These are phyloP conservation scores for Phylloporus sp. DNA, from an alignment of 768 basidiomycete species.

Conservation along the genomic window DNA sequence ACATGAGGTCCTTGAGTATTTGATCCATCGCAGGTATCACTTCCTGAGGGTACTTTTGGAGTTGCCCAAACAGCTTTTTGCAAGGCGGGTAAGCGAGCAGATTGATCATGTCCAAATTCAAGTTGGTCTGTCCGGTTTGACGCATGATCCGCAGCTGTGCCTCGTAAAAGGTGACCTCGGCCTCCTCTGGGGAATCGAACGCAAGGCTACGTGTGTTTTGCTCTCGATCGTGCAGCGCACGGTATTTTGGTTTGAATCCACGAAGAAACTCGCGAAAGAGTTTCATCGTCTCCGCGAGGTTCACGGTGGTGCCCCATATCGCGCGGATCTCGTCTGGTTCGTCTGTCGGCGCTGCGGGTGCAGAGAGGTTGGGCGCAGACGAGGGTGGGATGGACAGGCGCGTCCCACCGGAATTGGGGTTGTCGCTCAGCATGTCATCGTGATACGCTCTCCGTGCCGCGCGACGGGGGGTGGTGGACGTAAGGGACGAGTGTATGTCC, in stretches of 20 bases:
- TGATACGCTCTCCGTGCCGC: conserved; percentile 18
- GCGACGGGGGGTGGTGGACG: conserved; percentile 29
- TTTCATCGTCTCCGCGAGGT: conserved; percentile 86
- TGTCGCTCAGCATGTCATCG: conserved; percentile 20
- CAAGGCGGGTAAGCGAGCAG: conserved; percentile 80
- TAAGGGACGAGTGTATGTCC: conserved; percentile 29
- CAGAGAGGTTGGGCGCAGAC: conserved; percentile 54
- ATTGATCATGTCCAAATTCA: conserved; percentile 88
- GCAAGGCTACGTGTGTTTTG: conserved; percentile 47
- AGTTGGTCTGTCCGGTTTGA: conserved; percentile 84
- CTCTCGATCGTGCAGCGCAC: conserved; percentile 64
- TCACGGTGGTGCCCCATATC: conserved; percentile 98
- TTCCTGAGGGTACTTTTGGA: conserved; percentile 94
- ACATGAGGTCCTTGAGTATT: conserved; percentile 87
- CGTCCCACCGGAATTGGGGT: conserved; percentile 56
- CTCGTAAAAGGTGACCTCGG: conserved; percentile 71
- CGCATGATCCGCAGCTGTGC: conserved; percentile 80
- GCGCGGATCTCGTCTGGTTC: conserved; percentile 83
- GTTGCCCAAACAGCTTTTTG: conserved; percentile 77
- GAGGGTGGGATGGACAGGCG: conserved; percentile 55
- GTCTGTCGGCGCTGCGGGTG: conserved; percentile 55
- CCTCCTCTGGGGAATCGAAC: conserved; percentile 58
- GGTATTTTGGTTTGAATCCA: conserved; percentile 92
- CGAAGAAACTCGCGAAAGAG: conserved; percentile 83
- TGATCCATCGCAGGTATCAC: conserved; percentile 97